These are phyloP conservation scores for Streptanthus diversifolius DNA, from an alignment of 345 rosid genomes.

Conservation along the genomic window DNA sequence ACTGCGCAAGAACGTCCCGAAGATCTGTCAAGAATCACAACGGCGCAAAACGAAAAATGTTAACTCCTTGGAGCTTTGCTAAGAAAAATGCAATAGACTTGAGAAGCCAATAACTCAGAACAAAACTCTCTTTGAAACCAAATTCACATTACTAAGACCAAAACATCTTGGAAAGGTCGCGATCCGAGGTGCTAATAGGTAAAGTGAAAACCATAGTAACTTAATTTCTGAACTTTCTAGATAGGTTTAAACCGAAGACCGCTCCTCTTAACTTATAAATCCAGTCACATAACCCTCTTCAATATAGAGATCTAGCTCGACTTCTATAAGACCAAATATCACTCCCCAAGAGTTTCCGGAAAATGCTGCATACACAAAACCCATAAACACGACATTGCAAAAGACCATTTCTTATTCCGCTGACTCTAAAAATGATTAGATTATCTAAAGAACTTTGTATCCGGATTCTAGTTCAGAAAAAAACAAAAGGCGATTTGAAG, in stretches of 20 bases:
- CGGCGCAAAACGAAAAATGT: not conserved
- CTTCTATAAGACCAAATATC: not conserved
- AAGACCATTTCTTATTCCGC: not conserved
- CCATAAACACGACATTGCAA: not conserved
- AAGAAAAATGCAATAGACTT: not conserved
- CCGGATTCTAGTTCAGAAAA: not conserved
- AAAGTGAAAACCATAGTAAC: not conserved
- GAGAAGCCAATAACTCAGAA: not conserved
- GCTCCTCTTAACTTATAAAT: not conserved
- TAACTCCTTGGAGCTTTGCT: not conserved
- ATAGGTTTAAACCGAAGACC: not conserved
- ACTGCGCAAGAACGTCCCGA: slow-evolving; percentile 61
- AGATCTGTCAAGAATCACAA: slow-evolving; percentile 50
- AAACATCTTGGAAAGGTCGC: not conserved
- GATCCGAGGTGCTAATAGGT: not conserved
- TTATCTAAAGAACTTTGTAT: no score
- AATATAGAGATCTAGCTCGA: not conserved
- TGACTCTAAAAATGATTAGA: not conserved
- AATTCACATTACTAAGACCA: not conserved
- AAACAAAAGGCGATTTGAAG: not conserved
- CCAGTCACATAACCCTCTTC: not conserved
- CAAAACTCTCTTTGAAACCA: not conserved
- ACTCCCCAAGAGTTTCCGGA: not conserved
- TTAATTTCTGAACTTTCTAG: not conserved
- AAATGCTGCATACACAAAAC: not conserved